A percentile compares a stretch with the other conserved stretches of the same genome.
Conservation (phyloP, 2,329 filamentous ascomycete species). For the Aureobasidium sp. region DNA sequence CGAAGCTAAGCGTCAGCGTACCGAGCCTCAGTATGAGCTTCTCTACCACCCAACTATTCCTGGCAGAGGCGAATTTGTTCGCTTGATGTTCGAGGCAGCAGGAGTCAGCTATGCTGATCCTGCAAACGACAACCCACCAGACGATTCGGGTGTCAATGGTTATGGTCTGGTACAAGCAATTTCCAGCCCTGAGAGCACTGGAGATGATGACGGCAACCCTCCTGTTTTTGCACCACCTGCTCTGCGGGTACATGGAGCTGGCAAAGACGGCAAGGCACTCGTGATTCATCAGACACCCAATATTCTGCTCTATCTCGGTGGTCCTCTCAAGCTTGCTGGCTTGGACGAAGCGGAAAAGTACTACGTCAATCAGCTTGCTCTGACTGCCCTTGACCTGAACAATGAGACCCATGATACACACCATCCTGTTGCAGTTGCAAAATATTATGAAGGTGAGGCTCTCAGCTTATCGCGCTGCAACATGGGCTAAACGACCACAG, state of each 20-base stretch:
- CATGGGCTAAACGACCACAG: conserved; percentile 25
- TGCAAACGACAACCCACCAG: conserved; percentile 38
- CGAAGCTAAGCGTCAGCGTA: conserved; percentile 15
- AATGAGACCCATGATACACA: conserved; percentile 71
- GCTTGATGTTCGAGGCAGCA: conserved; percentile 64
- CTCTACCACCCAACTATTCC: conserved; percentile 69
- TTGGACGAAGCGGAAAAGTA: conserved; percentile 45
- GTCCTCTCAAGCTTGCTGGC: conserved; percentile 50
- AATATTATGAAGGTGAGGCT: conserved; percentile 54
- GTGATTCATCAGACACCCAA: conserved; percentile 63
- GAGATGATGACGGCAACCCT: conserved; percentile 51
- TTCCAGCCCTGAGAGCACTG: conserved; percentile 37
- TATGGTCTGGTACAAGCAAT: conserved; percentile 46
- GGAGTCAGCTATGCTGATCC: conserved; percentile 59
- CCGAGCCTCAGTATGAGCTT: conserved; percentile 46
- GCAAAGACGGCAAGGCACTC: conserved; percentile 48
- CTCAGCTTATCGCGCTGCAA: not conserved
- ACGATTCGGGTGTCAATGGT: conserved; percentile 44
- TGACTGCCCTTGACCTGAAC: conserved; percentile 66
- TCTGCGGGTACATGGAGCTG: conserved; percentile 46
- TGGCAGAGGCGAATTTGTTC: conserved; percentile 67
- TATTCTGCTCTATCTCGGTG: conserved; percentile 64
- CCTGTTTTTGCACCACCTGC: conserved; percentile 62
- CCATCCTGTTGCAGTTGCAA: conserved; percentile 55
- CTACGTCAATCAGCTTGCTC: conserved; percentile 54